A percentile compares a stretch with the other conserved stretches of the same genome.
phyloP scores from a whole-genome alignment of 2,329 filamentous ascomycete genomes.

The Nothophaeocryptopus gaeumannii region DNA sequence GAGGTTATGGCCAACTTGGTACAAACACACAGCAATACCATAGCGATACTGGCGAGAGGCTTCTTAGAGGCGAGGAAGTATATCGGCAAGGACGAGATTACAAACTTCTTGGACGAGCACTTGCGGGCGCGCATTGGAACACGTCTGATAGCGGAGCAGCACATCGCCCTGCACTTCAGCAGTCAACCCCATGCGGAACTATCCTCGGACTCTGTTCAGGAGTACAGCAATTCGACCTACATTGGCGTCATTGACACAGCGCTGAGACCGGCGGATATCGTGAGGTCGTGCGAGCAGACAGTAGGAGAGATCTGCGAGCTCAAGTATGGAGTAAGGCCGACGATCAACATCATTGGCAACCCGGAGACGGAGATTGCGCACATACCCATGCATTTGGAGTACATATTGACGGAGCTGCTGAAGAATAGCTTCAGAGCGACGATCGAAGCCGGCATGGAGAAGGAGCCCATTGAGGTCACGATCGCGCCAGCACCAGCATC shows the following conservation, averaged over 20 bases:
- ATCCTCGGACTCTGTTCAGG: conserved; percentile 36
- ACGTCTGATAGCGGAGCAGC: conserved; percentile 89
- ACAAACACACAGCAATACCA: conserved; percentile 89
- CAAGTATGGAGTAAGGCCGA: conserved; percentile 85
- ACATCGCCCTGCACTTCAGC: conserved; percentile 81
- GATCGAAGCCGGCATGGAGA: conserved; percentile 75
- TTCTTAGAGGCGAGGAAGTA: conserved; percentile 93
- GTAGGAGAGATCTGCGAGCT: conserved; percentile 96
- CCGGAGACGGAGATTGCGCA: conserved; percentile 87
- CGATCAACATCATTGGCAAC: conserved; percentile 77
- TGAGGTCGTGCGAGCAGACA: conserved; percentile 81
- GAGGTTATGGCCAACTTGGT: conserved; percentile 94
- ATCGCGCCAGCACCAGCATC: conserved; percentile 66
- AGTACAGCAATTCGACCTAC: conserved; percentile 54
- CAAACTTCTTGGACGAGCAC: conserved; percentile 87
- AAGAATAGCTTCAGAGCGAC: conserved; percentile 97
- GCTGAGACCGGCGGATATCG: conserved; percentile 74
- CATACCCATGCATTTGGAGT: conserved; percentile 93
- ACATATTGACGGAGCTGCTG: conserved; percentile 92
- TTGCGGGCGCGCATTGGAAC: conserved; percentile 92
- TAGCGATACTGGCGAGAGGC: conserved; percentile 83
- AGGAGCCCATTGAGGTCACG: conserved; percentile 84
- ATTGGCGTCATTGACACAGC: conserved; percentile 95
- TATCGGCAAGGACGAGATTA: conserved; percentile 79
- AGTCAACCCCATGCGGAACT: conserved; percentile 67